Conservation (phyloP, 495 filamentous ascomycete genomes). For the Paragyromitra xinjiangensis region DNA sequence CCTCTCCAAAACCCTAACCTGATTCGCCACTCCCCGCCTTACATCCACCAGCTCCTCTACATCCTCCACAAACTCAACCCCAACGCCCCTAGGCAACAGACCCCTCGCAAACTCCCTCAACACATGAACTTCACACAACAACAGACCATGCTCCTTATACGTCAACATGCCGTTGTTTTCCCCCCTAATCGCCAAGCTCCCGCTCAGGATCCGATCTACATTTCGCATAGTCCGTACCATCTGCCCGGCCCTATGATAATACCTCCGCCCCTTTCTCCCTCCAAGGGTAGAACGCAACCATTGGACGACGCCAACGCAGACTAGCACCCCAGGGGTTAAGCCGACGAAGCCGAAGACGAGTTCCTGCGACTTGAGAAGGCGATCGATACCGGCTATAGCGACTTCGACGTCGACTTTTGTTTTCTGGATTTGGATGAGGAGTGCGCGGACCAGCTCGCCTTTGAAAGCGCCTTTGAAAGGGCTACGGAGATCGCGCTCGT, state of each 20-base stretch:
- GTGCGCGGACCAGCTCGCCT: conserved; percentile 86
- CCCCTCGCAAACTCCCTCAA: conserved; percentile 71
- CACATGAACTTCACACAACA: conserved; percentile 86
- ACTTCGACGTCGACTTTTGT: conserved; percentile 98
- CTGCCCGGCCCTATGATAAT: conserved; percentile 68
- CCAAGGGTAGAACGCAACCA: conserved; percentile 76
- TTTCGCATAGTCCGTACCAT: conserved; percentile 79
- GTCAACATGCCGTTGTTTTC: conserved; percentile 71
- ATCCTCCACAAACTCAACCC: conserved; percentile 85
- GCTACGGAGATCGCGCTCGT: conserved; percentile 81
- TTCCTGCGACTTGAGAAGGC: conserved; percentile 92
- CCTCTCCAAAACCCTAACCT: conserved; percentile 78
- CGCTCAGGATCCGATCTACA: conserved; percentile 79
- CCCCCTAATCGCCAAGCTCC: conserved; percentile 66
- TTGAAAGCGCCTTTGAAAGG: conserved; percentile 81
- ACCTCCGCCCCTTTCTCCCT: conserved; percentile 70
- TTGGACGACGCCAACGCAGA: conserved; percentile 75
- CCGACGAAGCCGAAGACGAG: conserved; percentile 97
- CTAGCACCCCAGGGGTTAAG: conserved; percentile 86
- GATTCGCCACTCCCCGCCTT: conserved; percentile 72
- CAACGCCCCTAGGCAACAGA: conserved; percentile 73
- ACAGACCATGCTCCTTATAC: conserved; percentile 88
- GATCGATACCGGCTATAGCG: conserved; percentile 91
- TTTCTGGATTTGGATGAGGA: conserved; percentile 97
- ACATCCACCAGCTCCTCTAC: conserved; percentile 82